Conservation (phyloP, 306 rosid species). For the Dryas octopetala region DNA sequence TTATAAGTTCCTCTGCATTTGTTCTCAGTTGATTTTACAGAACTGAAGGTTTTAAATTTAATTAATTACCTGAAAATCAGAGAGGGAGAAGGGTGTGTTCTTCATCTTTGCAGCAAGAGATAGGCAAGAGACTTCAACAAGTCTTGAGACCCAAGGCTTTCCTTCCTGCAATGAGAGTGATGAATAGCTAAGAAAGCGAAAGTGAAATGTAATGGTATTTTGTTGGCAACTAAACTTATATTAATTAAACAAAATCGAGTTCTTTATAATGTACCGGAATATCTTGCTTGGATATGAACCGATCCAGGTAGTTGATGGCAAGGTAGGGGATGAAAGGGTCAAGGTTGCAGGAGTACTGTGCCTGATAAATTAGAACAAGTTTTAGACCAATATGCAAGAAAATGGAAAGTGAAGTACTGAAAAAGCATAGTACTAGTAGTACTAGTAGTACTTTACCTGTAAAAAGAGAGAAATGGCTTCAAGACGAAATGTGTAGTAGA, state of each 20-base stretch:
- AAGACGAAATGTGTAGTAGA: slow-evolving; percentile 31
- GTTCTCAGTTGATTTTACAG: neutral
- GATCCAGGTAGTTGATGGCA: slow-evolving; percentile 66
- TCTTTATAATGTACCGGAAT: slow-evolving; percentile 43
- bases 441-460: slow-evolving; percentile 49
- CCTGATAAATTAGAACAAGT: slow-evolving; percentile 24
- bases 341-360: slow-evolving; percentile 48
- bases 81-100: slow-evolving; percentile 40
- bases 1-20: neutral
- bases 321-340: slow-evolving; percentile 60
- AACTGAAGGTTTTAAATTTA: neutral
- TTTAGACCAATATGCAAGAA: neutral
- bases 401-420: slow-evolving; percentile 3
- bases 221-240: no score
- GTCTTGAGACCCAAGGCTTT: slow-evolving; percentile 59
- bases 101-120: slow-evolving; percentile 77
- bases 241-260: neutral
- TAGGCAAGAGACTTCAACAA: slow-evolving; percentile 47
- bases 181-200: neutral
- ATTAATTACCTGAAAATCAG: slow-evolving; percentile 43
- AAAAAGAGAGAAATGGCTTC: slow-evolving; percentile 55
- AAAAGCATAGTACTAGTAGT: slow-evolving; percentile 3
- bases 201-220: no score
- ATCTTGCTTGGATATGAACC: slow-evolving; percentile 56
- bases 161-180: slow-evolving; percentile 37